Evolutionary conservation across 1,284 basidiomycete genomes (phyloP).

Genomic region (Leccinum pachyderme): DNA sequence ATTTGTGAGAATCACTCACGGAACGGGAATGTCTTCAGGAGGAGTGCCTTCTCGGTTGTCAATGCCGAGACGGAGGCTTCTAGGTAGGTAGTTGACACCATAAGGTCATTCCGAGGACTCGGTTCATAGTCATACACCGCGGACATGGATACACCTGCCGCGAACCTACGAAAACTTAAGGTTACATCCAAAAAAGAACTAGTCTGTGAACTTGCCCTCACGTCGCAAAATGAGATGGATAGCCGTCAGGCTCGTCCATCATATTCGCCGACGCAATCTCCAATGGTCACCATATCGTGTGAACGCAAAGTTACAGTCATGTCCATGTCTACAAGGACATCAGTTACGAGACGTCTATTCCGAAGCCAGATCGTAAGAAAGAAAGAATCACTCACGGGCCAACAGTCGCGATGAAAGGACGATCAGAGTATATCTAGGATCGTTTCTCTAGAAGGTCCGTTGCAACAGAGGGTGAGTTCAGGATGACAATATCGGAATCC

Average conservation of each 20-base stretch:
- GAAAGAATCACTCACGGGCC: not conserved
- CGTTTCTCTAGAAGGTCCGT: not conserved
- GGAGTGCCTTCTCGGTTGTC: not conserved
- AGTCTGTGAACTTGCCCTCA: not conserved
- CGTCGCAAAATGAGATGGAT: not conserved
- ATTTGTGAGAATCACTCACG: not conserved
- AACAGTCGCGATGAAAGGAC: not conserved
- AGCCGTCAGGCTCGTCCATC: not conserved
- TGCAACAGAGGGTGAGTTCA: not conserved
- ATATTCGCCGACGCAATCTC: not conserved
- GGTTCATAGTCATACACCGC: not conserved
- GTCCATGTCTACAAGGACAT: not conserved
- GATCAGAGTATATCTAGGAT: not conserved
- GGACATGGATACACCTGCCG: not conserved
- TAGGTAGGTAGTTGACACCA: constrained; percentile 1
- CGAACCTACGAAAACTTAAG: not conserved
- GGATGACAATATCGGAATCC: not conserved
- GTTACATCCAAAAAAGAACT: not conserved
- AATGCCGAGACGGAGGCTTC: not conserved
- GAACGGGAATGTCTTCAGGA: not conserved
- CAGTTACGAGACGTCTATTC: not conserved
- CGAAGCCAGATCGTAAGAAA: not conserved
- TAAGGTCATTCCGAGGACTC: not conserved
- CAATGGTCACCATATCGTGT: not conserved
- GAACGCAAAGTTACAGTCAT: not conserved